phyloP scores from a whole-genome alignment of 2,329 filamentous ascomycete genomes.

The Ramichloridium luteum region DNA sequence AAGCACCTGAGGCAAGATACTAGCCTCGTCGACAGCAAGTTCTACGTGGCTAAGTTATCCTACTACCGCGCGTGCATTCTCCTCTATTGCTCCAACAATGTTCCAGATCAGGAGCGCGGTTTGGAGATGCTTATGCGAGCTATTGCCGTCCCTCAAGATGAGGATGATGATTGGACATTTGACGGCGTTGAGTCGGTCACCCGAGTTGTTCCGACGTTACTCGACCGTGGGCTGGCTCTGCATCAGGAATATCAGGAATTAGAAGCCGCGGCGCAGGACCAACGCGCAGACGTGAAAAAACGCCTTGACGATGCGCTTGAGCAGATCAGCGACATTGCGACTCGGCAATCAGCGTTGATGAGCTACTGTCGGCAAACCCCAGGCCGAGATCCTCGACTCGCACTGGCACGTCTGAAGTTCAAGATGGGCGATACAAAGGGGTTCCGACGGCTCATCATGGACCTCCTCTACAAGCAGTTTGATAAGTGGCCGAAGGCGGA shows the following conservation, averaged over 20 bases:
- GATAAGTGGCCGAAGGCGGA: neutral
- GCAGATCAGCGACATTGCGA: neutral
- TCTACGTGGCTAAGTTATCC: neutral
- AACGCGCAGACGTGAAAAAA: neutral
- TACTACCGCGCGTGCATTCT: neutral
- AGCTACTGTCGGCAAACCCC: neutral
- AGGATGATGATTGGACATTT: neutral
- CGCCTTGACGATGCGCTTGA: neutral
- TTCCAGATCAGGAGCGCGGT: neutral
- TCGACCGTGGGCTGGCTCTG: constrained; percentile 3
- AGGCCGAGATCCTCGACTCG: neutral
- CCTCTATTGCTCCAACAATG: neutral
- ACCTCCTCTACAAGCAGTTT: constrained; percentile 1
- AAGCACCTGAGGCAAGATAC: neutral
- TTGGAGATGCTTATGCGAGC: constrained; percentile 1
- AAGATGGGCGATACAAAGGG: neutral
- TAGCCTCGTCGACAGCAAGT: neutral
- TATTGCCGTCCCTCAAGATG: neutral
- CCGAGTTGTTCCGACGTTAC: neutral
- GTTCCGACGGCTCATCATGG: neutral
- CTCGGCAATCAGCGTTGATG: neutral
- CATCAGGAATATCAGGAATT: constrained; percentile 3
- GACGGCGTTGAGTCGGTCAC: neutral
- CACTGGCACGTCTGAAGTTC: neutral
- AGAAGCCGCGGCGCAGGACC: constrained; percentile 6